These are phyloP conservation scores for Tuber brumale DNA, from an alignment of 495 filamentous ascomycete genomes.

Conservation along the genomic window DNA sequence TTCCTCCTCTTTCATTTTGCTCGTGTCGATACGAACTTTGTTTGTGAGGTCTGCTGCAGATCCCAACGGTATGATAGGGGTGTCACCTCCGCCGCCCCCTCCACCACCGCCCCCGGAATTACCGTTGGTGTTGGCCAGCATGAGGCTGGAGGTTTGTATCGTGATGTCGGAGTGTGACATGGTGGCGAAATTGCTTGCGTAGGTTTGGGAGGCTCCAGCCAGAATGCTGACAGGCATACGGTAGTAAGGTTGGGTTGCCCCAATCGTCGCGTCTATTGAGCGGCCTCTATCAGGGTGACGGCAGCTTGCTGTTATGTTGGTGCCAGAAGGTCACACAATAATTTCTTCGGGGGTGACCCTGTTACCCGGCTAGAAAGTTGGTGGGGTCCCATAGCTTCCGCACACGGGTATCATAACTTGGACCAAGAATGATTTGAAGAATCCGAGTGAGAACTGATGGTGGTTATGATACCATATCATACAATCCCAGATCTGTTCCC, in stretches of 20 bases:
- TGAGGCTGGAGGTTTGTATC: background rate
- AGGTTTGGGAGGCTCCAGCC: background rate
- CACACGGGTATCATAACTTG: background rate
- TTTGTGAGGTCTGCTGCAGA: slow-evolving; percentile 19
- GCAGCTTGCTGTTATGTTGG: background rate
- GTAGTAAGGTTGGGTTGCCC: background rate
- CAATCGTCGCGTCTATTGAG: background rate
- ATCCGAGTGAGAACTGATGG: background rate
- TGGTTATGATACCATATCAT: too few relatives aligned
- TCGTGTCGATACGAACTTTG: slow-evolving; percentile 33
- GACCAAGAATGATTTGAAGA: background rate
- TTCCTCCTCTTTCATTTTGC: slow-evolving; percentile 23
- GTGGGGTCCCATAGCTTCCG: background rate
- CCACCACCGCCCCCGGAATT: background rate
- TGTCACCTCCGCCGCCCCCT: background rate
- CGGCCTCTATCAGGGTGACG: background rate
- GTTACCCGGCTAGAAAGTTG: background rate
- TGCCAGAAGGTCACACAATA: background rate
- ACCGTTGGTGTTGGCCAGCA: background rate
- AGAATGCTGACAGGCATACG: background rate
- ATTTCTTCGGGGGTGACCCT: background rate
- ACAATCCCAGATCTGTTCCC: background rate
- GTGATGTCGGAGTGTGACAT: slow-evolving; percentile 2
- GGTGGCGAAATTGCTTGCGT: background rate
- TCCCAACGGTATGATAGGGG: background rate